Evolutionary conservation across 306 rosid species (phyloP).

Genomic region (Gillenia trifoliata): DNA sequence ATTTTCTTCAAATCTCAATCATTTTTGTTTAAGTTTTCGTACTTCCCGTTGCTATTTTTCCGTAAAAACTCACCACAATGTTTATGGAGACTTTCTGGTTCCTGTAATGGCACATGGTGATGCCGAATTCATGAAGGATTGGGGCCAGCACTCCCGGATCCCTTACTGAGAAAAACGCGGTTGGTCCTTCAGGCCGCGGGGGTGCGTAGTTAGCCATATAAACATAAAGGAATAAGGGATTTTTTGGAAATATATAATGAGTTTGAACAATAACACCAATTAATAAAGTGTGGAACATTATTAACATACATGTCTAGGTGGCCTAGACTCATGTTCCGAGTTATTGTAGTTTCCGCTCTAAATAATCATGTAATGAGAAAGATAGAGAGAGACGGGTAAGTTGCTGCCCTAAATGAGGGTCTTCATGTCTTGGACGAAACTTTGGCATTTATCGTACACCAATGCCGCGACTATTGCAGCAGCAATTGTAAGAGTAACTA

Average conservation of each 20-base stretch:
- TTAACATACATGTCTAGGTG: not conserved
- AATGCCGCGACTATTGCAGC: constrained; percentile 13
- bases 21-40: not conserved
- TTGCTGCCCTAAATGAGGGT: not conserved
- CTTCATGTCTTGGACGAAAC: not conserved
- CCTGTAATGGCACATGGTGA: too few species aligned
- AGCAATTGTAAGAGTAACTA: constrained; percentile 23
- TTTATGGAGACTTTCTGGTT: too few species aligned
- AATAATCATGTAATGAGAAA: not conserved
- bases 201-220: not conserved
- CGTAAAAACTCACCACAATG: too few species aligned
- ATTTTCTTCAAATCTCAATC: not conserved
- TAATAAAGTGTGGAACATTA: not conserved
- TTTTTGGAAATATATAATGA: not conserved
- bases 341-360: not conserved
- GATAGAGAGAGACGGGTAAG: not conserved
- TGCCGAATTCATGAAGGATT: too few species aligned
- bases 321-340: not conserved
- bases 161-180: not conserved
- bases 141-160: not conserved
- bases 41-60: not conserved
- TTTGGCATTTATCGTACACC: not conserved
- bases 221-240: not conserved
- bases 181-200: not conserved
- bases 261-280: not conserved